Conservation (phyloP, 2,329 filamentous ascomycete species). For the Penicillium crustosum region DNA sequence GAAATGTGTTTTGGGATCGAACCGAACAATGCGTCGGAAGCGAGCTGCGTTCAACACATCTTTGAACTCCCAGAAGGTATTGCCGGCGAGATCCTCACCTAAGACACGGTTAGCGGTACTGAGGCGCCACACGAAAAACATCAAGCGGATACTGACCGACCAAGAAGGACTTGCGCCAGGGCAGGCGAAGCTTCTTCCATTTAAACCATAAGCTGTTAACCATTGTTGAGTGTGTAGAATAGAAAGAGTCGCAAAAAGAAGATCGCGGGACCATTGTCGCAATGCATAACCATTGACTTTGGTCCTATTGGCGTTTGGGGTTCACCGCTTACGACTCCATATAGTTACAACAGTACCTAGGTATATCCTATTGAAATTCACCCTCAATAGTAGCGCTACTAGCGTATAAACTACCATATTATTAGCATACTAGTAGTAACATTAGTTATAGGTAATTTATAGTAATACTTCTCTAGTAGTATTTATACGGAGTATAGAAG, state of each 20-base stretch:
- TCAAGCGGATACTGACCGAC: slow-evolving; percentile 46
- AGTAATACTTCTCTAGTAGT: too few relatives aligned
- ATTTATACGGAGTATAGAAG: too few relatives aligned
- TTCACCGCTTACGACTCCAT: too few relatives aligned
- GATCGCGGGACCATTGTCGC: background rate
- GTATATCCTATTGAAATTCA: too few relatives aligned
- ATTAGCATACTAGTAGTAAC: too few relatives aligned
- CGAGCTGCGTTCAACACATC: slow-evolving; percentile 56
- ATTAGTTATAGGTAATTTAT: too few relatives aligned
- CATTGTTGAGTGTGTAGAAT: slow-evolving; percentile 31
- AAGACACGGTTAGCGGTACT: slow-evolving; percentile 17
- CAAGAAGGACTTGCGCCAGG: slow-evolving; percentile 62
- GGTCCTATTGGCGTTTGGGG: too few relatives aligned
- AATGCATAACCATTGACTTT: too few relatives aligned
- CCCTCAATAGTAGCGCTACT: too few relatives aligned
- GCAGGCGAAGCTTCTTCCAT: slow-evolving; percentile 63
- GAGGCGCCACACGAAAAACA: background rate
- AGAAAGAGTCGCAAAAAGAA: slow-evolving; percentile 10
- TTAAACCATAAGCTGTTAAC: slow-evolving; percentile 57
- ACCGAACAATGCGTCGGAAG: slow-evolving; percentile 60
- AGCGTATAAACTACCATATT: too few relatives aligned
- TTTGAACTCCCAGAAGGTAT: slow-evolving; percentile 68
- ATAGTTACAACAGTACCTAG: too few relatives aligned
- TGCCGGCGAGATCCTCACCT: slow-evolving; percentile 63
- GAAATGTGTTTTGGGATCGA: slow-evolving; percentile 53